These are phyloP conservation scores for Fusarium paranaense DNA, from an alignment of 2,329 filamentous ascomycete genomes.

Conservation along the genomic window DNA sequence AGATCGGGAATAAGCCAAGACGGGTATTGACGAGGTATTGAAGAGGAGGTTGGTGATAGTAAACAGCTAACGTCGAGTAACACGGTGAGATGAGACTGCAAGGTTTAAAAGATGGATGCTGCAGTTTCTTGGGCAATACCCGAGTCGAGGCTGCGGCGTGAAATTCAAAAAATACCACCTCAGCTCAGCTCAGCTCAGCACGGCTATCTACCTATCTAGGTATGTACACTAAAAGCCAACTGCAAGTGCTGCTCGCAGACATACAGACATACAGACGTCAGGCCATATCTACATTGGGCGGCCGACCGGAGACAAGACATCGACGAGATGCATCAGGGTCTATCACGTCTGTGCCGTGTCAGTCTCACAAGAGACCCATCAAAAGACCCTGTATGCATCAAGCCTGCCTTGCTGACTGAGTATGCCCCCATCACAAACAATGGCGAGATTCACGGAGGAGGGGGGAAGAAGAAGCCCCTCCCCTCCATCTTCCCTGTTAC, in stretches of 20 bases:
- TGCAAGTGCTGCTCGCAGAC: slow-evolving; percentile 8
- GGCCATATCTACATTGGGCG: not conserved
- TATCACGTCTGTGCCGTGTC: not conserved
- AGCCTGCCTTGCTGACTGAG: not conserved
- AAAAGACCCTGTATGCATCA: not conserved
- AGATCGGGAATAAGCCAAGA: slow-evolving; percentile 10
- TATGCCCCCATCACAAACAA: not conserved
- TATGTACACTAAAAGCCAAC: slow-evolving; percentile 25
- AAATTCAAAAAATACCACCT: slow-evolving; percentile 1
- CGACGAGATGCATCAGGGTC: not conserved
- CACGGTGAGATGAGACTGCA: not conserved
- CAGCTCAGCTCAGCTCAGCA: not conserved
- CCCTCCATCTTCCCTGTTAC: slow-evolving; percentile 28
- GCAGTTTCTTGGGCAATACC: not conserved
- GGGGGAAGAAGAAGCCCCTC: not conserved
- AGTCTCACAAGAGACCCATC: not conserved
- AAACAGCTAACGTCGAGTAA: not conserved
- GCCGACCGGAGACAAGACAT: not conserved
- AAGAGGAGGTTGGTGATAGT: not conserved
- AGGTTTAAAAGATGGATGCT: not conserved
- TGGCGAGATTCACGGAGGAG: not conserved
- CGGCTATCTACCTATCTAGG: not conserved
- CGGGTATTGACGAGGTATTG: not conserved
- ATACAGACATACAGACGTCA: not conserved
- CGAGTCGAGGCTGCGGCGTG: not conserved